A percentile compares a stretch with the other conserved stretches of the same genome.
These are phyloP conservation scores for Floccularia luteovirens DNA, from an alignment of 768 basidiomycete genomes.

Conservation along the genomic window DNA sequence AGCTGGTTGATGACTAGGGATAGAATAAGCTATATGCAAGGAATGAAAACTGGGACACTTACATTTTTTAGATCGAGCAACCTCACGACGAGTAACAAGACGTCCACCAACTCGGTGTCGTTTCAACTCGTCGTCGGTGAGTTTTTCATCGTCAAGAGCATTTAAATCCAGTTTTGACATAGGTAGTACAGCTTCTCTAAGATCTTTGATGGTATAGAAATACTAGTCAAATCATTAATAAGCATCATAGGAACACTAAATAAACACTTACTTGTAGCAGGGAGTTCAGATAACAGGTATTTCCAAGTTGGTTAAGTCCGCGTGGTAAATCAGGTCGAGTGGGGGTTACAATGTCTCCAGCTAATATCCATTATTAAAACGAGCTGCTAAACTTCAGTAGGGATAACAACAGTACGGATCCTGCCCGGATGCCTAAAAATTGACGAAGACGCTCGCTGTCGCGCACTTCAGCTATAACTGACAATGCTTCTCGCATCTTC, in stretches of 20 bases:
- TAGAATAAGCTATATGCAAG: constrained; percentile 6
- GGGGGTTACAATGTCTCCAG: constrained; percentile 51
- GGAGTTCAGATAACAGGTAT: constrained; percentile 84
- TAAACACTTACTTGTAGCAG: constrained; percentile 48
- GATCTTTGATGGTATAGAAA: constrained; percentile 92
- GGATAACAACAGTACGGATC: constrained; percentile 53
- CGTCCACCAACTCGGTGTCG: constrained; percentile 85
- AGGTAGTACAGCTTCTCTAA: constrained; percentile 66
- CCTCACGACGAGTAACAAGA: constrained; percentile 72
- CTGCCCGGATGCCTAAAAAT: constrained; percentile 54
- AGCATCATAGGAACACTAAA: neutral
- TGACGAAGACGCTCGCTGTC: constrained; percentile 65
- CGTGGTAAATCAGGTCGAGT: constrained; percentile 67
- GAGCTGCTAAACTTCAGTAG: neutral
- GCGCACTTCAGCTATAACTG: constrained; percentile 66
- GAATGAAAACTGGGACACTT: constrained; percentile 13
- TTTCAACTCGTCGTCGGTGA: constrained; percentile 75
- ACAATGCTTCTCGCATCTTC: constrained; percentile 66
- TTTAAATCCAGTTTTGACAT: constrained; percentile 50
- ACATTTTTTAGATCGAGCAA: constrained; percentile 84
- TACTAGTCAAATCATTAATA: constrained; percentile 43
- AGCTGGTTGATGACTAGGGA: constrained; percentile 71
- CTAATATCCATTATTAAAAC: constrained; percentile 25
- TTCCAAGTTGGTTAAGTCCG: constrained; percentile 83
- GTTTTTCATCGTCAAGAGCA: constrained; percentile 56